Evolutionary conservation across 2,329 filamentous ascomycete genomes (phyloP), one percentile per base, ranked within the genome.

Genomic region (Chaetomium globosum): DNA sequence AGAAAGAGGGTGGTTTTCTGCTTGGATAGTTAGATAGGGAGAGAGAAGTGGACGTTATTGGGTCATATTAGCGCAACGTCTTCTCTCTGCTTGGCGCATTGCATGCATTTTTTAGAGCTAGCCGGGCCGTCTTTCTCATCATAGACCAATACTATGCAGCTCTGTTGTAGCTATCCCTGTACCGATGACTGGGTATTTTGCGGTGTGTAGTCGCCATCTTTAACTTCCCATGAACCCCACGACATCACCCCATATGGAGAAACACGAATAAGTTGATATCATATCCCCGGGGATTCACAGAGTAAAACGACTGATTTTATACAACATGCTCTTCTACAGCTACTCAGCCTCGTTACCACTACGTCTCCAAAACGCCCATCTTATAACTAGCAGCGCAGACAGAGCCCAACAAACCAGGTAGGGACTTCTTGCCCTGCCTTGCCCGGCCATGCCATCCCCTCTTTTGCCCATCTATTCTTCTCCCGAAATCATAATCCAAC

Each of bases 31-130:
- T 21, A n/a, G 9, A 43, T 30, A 16, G 7, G 16, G 13, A 30
- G 10, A 6, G 13, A 10, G 28, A 23, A 13, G 26, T 21, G 28
- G 26, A n/a, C 7, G 19, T n/a, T 21, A 19, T 59, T 16, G 19
- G n/a, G 26, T 49, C 43, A 49, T 59, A n/a, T 31, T 46, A 46
- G 39, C 39, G 36, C 46, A 26, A 33, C 26, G 23, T 21, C 28
- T 4, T 48, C 23, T 31, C 23, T 58, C 39, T 39, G 2, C 39
- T 46, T 36, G 19, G 55, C 23, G 43, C 39, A 19, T 21, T 58
- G 28, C 43, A 33, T 59, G 43, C 56, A 59, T 56, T 48, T 48
- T 48, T 43, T 58, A 58, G 55, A 48, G 39, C 26, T 48, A 12
- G 55, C 16, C 23, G 31, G 33, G 39, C 7, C 21, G 19, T 33